Evolutionary conservation across 805 yeast genomes (phyloP).

Genomic region (Schwanniomyces occidentalis): DNA sequence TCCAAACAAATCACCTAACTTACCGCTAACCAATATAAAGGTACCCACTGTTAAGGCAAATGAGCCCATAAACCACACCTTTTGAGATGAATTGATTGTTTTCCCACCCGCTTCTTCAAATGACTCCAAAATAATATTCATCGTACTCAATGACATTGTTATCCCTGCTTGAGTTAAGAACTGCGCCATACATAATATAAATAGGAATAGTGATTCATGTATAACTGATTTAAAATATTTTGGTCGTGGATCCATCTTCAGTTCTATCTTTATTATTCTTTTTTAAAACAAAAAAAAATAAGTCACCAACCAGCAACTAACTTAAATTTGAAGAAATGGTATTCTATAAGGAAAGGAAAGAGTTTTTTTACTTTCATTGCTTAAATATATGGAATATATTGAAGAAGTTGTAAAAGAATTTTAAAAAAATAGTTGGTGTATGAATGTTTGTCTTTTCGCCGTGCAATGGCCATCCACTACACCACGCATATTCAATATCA

Average conservation of each 20-base stretch:
- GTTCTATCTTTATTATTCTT: constrained; percentile 2
- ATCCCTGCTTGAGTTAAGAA: constrained; percentile 38
- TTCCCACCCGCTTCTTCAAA: constrained; percentile 14
- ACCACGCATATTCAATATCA: no score
- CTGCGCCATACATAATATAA: constrained; percentile 31
- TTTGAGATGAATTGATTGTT: constrained; percentile 17
- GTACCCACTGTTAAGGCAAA: constrained; percentile 74
- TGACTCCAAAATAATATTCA: constrained; percentile 34
- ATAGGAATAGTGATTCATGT: constrained; percentile 27
- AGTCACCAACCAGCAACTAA: no score
- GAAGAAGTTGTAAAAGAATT: no score
- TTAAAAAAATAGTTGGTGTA: no score
- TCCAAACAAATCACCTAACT: constrained; percentile 73
- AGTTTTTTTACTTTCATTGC: no score
- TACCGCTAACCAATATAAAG: constrained; percentile 65
- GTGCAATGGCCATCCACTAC: no score
- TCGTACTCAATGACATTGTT: constrained; percentile 38
- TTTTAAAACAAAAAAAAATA: no score
- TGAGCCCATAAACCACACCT: constrained; percentile 70
- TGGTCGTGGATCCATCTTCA: constrained; percentile 12
- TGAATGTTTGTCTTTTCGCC: no score
- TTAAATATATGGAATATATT: no score
- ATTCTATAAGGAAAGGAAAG: no score
- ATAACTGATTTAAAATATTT: constrained; percentile 16
- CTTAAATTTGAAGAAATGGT: no score